Base-by-base conservation (phyloP, 2,329 filamentous ascomycete genomes). In the Paecilomyces fulvus region DNA sequence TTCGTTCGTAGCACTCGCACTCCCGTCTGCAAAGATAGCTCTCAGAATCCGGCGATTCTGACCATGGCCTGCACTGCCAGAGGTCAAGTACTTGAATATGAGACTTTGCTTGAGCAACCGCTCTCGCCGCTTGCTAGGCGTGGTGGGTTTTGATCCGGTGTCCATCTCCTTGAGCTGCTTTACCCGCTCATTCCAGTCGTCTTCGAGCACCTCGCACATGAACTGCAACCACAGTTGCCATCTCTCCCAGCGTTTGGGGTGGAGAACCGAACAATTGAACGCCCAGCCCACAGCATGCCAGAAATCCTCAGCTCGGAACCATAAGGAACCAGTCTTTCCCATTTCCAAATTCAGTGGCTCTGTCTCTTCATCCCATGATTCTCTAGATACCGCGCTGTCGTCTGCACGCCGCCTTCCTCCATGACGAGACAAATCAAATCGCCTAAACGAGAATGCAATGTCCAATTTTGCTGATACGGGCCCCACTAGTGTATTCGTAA, bases 231-330 rank as follows among this genome's bases (percentile, higher is more conserved):
- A 96, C 7, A 83, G 73, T 63, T 81, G 84, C 91, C 92, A 97
- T 66, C 85, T 81, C 52, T 79, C 80, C 92, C 94, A 97, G 20
- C 92, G 81, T 46, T 82, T 79, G 1, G 84, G 84, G 63, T 92
- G 79, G 30, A 81, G 71, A 1, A 88, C 80, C 53, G 90, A 92
- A 74, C 92, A 97, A 68, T 92, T 94, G 70, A 97, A 91, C 0
- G 89, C 88, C 94, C 94, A 97, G 3, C 92, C 94, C 0, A 94
- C 81, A 0, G 89, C 83, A 48, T 85, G 82, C 90, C 94, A 99
- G 65, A 97, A 95, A 67, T 95, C 90, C 59, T 89, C 85, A 0
- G 87, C 89, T n/a, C 83, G 81, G 14, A 75, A 76, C 83, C 89
- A 96, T 1, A 96, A 60, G 30, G 87, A 86, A 49, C 84, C 79